These are phyloP conservation scores for Coemansia asiatica DNA, from an alignment of 192 early-diverging fungal genomes.

Conservation along the genomic window DNA sequence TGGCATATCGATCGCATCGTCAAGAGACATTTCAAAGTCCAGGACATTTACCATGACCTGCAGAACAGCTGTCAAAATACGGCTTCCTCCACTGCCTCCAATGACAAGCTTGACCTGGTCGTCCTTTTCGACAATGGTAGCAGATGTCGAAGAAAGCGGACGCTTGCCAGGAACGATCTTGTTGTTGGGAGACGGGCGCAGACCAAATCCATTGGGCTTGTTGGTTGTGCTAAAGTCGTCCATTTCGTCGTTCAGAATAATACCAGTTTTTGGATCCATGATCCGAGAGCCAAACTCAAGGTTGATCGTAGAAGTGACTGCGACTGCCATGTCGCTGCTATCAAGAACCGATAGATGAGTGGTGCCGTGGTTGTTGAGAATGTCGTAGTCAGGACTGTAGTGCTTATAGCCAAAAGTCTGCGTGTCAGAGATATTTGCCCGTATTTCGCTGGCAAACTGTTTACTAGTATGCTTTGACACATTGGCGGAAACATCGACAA, in stretches of 20 bases:
- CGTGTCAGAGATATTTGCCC: conserved; percentile 72
- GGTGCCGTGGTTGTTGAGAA: conserved; percentile 82
- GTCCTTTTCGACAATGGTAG: conserved; percentile 41
- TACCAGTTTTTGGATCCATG: conserved; percentile 81
- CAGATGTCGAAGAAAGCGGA: conserved; percentile 66
- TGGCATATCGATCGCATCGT: conserved; percentile 68
- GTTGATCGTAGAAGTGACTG: conserved; percentile 88
- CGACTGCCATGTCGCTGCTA: conserved; percentile 71
- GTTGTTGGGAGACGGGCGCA: conserved; percentile 84
- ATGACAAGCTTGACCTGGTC: conserved; percentile 67
- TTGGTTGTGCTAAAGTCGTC: conserved; percentile 89
- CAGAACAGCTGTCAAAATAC: conserved; percentile 75
- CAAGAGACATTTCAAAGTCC: conserved; percentile 67
- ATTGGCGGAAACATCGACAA: conserved; percentile 46
- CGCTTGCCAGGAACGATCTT: conserved; percentile 77
- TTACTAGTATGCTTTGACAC: conserved; percentile 68
- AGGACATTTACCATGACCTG: conserved; percentile 75
- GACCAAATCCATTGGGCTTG: conserved; percentile 71
- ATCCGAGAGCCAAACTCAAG: conserved; percentile 85
- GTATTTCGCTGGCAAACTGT: conserved; percentile 62
- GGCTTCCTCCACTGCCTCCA: conserved; percentile 87
- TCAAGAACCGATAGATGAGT: conserved; percentile 86
- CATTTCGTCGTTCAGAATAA: conserved; percentile 96
- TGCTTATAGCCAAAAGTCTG: conserved; percentile 67
- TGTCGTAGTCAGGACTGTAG: conserved; percentile 80